A percentile compares a stretch with the other conserved stretches of the same genome.
phyloP scores from a whole-genome alignment of 2,329 filamentous ascomycete genomes.

The Fusarium bactridioides region DNA sequence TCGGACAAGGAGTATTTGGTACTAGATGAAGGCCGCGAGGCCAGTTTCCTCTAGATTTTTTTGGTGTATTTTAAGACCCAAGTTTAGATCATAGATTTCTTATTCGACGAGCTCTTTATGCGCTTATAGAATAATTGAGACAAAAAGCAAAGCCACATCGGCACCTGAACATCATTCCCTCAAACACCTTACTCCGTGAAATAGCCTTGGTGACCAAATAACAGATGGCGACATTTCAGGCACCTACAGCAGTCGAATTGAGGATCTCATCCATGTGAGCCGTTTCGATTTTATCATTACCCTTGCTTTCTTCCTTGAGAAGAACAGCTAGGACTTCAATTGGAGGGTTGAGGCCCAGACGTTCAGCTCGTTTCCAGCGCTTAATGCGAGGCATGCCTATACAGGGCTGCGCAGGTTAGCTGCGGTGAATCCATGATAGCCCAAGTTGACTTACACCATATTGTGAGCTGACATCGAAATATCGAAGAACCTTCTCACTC shows the following conservation, averaged over 20 bases:
- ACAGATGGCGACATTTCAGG: slow-evolving; percentile 31
- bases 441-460: slow-evolving; percentile 79
- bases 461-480: slow-evolving; percentile 91
- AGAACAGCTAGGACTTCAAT: slow-evolving; percentile 90
- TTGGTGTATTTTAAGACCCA: not conserved
- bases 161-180: slow-evolving; percentile 21
- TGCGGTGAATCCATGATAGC: not conserved
- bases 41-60: slow-evolving; percentile 6
- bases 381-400: slow-evolving; percentile 83
- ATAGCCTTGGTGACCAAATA: slow-evolving; percentile 11
- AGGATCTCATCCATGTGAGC: slow-evolving; percentile 78
- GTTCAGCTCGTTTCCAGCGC: slow-evolving; percentile 87
- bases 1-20: slow-evolving; percentile 93
- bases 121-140: slow-evolving; percentile 22
- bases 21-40: slow-evolving; percentile 57
- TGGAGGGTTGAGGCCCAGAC: slow-evolving; percentile 84
- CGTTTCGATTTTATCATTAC: slow-evolving; percentile 63
- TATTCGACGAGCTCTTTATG: slow-evolving; percentile 5
- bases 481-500: slow-evolving; percentile 85
- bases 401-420: slow-evolving; percentile 67
- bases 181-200: slow-evolving; percentile 36
- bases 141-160: slow-evolving; percentile 29
- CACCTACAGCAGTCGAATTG: slow-evolving; percentile 56
- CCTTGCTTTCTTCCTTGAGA: slow-evolving; percentile 71
- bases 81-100: slow-evolving; percentile 32